Conservation (phyloP, 768 basidiomycete species). For the Mycena chlorophos region DNA sequence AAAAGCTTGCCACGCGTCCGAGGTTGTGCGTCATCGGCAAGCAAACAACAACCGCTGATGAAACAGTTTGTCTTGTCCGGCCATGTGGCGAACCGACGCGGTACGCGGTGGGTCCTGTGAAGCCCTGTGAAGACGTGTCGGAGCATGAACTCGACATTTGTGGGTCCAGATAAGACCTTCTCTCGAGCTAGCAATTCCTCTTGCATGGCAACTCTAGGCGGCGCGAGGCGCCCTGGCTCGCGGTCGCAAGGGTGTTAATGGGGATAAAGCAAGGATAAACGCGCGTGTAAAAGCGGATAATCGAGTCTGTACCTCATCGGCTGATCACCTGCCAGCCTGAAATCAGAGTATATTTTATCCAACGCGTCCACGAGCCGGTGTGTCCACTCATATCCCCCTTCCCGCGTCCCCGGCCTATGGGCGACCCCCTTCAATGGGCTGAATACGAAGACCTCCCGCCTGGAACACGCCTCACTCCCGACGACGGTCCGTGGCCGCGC, state of each 20-base stretch:
- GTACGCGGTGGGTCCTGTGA: neutral
- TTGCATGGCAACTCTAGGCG: too few relatives aligned
- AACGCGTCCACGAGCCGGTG: neutral
- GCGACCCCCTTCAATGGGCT: constrained; percentile 36
- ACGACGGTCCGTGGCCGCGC: constrained; percentile 67
- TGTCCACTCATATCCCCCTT: neutral
- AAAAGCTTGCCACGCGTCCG: too few relatives aligned
- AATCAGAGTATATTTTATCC: neutral
- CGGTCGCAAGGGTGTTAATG: too few relatives aligned
- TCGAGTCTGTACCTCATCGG: too few relatives aligned
- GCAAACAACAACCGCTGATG: neutral
- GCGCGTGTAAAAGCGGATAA: too few relatives aligned
- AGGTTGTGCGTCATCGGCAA: too few relatives aligned
- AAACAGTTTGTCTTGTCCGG: neutral
- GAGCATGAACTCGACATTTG: constrained; percentile 2
- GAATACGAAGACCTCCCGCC: constrained; percentile 58
- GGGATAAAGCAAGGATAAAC: too few relatives aligned
- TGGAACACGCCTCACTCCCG: constrained; percentile 59
- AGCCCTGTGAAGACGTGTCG: neutral
- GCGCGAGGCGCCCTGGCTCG: too few relatives aligned
- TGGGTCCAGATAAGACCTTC: neutral
- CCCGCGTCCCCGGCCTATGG: constrained; percentile 7
- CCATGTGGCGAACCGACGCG: too few relatives aligned
- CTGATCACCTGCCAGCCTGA: neutral
- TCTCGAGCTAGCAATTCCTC: too few relatives aligned